These are phyloP conservation scores for Tetrahymena malaccensis DNA, from an alignment of 73 alveolate species.

Conservation along the genomic window DNA sequence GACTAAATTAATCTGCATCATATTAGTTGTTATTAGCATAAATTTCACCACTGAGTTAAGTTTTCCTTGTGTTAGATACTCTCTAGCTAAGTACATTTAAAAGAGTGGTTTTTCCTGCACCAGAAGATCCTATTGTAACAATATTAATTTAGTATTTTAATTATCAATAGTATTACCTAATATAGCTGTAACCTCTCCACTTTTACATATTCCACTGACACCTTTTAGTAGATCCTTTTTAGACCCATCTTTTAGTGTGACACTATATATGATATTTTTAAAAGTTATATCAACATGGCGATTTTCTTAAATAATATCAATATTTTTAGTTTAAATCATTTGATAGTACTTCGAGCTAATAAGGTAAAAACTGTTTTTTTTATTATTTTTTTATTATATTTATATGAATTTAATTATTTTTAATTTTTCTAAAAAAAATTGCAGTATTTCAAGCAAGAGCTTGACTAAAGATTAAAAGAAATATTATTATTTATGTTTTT, in stretches of 20 bases:
- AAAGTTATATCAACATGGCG: neutral
- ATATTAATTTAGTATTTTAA: neutral
- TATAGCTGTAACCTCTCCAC: neutral
- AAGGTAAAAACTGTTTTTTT: too few relatives aligned
- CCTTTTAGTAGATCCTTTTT: neutral
- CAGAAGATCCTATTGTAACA: slow-evolving; percentile 51
- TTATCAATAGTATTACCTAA: neutral
- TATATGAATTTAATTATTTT: too few relatives aligned
- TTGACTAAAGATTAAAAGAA: too few relatives aligned
- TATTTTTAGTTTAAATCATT: neutral
- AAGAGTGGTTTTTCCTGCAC: slow-evolving; percentile 69
- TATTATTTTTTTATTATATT: too few relatives aligned
- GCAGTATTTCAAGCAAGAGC: too few relatives aligned
- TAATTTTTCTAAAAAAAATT: too few relatives aligned
- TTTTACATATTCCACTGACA: neutral
- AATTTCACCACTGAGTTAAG: slow-evolving; percentile 2
- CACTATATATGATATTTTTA: neutral
- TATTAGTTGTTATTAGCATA: slow-evolving; percentile 9
- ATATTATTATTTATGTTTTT: too few relatives aligned
- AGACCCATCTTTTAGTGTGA: neutral
- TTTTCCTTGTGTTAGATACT: neutral
- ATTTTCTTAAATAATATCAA: too few relatives aligned
- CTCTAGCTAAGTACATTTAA: slow-evolving; percentile 43
- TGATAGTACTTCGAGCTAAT: too few relatives aligned
- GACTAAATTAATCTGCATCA: slow-evolving; percentile 1